Percentiles rank a stretch among this genome's conserved stretches.
These are phyloP conservation scores for Penicillium brasilianum DNA, from an alignment of 2,329 filamentous ascomycete species.

Conservation along the genomic window DNA sequence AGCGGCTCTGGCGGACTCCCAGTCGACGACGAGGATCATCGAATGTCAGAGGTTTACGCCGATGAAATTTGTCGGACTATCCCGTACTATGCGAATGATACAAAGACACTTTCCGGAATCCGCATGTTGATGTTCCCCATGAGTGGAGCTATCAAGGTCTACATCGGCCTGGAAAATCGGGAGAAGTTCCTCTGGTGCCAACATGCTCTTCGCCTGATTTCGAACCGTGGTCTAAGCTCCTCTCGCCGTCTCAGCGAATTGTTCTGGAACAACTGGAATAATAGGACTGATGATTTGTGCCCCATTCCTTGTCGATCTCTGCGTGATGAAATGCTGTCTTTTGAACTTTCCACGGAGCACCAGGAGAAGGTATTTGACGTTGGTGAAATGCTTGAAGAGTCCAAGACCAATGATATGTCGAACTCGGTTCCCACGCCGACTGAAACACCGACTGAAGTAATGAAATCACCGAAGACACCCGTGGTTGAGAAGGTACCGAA, in stretches of 20 bases:
- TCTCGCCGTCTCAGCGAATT: background rate
- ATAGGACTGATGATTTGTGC: background rate
- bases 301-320: conserved; percentile 8
- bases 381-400: background rate
- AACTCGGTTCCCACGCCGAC: background rate
- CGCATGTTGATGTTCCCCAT: conserved; percentile 11
- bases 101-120: background rate
- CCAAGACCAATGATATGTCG: background rate
- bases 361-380: background rate
- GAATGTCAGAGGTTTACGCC: conserved; percentile 1
- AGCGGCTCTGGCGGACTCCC: background rate
- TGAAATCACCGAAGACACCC: background rate
- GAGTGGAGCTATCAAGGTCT: conserved; percentile 6
- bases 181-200: conserved; percentile 14
- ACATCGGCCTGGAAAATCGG: background rate
- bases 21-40: background rate
- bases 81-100: conserved; percentile 6
- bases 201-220: background rate
- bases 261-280: conserved; percentile 3
- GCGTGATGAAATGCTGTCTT: conserved; percentile 2
- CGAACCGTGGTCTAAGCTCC: background rate
- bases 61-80: conserved; percentile 6
- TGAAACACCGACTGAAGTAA: background rate
- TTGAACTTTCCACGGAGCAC: conserved; percentile 3
- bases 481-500: background rate